These are phyloP conservation scores for Boechera divaricarpa DNA, from an alignment of 345 rosid species.

Conservation along the genomic window DNA sequence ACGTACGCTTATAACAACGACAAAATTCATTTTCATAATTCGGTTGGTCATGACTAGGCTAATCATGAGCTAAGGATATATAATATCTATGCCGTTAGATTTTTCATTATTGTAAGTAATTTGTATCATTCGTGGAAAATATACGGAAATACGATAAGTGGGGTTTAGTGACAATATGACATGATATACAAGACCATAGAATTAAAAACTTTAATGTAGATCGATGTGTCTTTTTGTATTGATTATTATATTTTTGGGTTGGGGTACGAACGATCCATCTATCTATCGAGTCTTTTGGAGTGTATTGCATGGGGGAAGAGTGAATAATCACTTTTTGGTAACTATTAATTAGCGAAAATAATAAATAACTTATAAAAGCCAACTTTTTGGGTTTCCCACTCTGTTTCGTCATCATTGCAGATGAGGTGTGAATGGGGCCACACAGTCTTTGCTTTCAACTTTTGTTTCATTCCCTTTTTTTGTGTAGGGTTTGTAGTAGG, in stretches of 20 bases:
- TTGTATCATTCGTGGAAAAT: conserved; percentile 28
- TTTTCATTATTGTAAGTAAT: conserved; percentile 20
- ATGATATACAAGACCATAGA: conserved; percentile 32
- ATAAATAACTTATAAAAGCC: conserved; percentile 12
- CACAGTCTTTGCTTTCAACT: conserved; percentile 39
- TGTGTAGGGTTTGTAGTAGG: conserved; percentile 47
- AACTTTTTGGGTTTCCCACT: conserved; percentile 44
- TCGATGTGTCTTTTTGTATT: conserved; percentile 36
- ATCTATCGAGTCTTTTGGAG: conserved; percentile 45
- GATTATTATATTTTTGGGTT: background rate
- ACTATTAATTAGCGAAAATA: conserved; percentile 28
- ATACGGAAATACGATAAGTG: conserved; percentile 33
- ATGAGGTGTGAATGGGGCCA: conserved; percentile 48
- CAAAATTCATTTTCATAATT: conserved; percentile 3
- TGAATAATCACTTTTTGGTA: conserved; percentile 33
- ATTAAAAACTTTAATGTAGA: conserved; percentile 33
- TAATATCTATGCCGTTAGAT: conserved; percentile 1
- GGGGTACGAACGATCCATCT: conserved; percentile 39
- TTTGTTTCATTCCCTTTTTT: conserved; percentile 45
- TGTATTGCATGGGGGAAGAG: conserved; percentile 45
- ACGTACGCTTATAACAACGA: conserved; percentile 6
- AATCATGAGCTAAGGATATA: conserved; percentile 32
- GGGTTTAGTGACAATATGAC: conserved; percentile 28
- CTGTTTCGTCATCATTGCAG: conserved; percentile 49
- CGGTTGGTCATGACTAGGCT: conserved; percentile 34